phyloP scores from a whole-genome alignment of 805 yeast species.

The Scheffersomyces amazonensis region DNA sequence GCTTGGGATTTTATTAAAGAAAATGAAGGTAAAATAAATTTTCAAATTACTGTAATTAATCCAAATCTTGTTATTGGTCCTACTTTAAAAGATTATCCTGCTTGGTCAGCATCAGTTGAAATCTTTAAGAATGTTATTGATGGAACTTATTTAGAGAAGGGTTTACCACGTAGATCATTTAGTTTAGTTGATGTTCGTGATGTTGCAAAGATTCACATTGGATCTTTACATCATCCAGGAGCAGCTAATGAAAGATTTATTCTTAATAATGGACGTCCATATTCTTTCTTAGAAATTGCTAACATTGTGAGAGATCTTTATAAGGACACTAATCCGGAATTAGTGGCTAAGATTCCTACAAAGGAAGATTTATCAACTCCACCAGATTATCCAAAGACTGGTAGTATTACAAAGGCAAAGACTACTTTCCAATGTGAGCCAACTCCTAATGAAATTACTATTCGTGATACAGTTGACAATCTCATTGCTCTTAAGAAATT shows the following conservation, averaged over 20 bases:
- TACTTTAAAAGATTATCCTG: neutral
- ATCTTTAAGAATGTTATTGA: neutral
- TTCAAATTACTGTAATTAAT: slow-evolving; percentile 1
- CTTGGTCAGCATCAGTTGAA: neutral
- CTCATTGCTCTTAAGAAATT: no score
- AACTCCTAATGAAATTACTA: neutral
- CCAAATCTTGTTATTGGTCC: slow-evolving; percentile 5
- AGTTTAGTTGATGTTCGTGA: slow-evolving; percentile 15
- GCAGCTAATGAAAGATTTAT: neutral
- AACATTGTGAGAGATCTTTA: neutral
- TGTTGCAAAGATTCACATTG: slow-evolving; percentile 12
- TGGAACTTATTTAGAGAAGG: neutral
- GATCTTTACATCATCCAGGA: slow-evolving; percentile 5
- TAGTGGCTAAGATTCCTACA: neutral
- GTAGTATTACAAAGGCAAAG: neutral
- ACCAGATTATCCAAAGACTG: neutral
- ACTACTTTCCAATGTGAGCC: neutral
- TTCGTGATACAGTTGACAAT: neutral
- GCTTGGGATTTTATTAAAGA: slow-evolving; percentile 6
- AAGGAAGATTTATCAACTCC: neutral
- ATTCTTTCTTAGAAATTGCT: neutral
- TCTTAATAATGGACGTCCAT: neutral
- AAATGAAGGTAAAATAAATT: neutral
- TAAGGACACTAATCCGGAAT: neutral
- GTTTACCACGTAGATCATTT: neutral